Evolutionary conservation across 208 protist genomes (phyloP).

Genomic region (Leishmania major): DNA sequence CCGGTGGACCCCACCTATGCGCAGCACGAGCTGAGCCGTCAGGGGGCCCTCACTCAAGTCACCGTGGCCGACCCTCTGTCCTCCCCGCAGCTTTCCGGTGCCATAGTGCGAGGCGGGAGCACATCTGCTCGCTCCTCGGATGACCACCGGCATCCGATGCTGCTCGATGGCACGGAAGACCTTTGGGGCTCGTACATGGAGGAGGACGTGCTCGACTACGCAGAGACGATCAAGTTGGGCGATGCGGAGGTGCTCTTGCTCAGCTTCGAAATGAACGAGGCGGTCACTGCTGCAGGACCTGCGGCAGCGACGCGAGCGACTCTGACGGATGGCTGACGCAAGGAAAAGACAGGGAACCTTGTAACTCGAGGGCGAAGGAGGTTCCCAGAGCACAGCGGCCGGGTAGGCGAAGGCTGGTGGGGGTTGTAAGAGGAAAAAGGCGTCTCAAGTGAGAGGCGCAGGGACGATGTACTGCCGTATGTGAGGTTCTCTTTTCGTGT

Average conservation of each 20-base stretch:
- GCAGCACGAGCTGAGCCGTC: constrained; percentile 18
- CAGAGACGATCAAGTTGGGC: constrained; percentile 10
- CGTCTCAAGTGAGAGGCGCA: background rate
- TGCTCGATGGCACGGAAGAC: constrained; percentile 14
- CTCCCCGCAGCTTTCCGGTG: constrained; percentile 25
- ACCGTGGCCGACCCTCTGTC: constrained; percentile 4
- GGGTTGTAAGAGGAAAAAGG: background rate
- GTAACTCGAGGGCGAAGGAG: background rate
- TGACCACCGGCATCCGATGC: constrained; percentile 12
- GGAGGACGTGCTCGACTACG: constrained; percentile 17
- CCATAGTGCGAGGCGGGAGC: background rate
- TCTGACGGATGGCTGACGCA: constrained; percentile 19
- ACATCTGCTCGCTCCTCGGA: background rate
- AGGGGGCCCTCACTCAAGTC: constrained; percentile 9
- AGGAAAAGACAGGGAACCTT: background rate
- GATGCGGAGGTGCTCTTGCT: constrained; percentile 15
- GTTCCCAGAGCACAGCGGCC: background rate
- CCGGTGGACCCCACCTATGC: constrained; percentile 28
- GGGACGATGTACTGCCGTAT: background rate
- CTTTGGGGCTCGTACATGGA: constrained; percentile 19
- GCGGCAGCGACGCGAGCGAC: constrained; percentile 5
- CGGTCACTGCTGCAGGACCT: background rate
- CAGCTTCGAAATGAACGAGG: constrained; percentile 14
- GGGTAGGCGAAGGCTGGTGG: background rate
- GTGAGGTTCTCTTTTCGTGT: background rate